Percentiles rank a stretch among this genome's conserved stretches.
Evolutionary conservation across 2,329 filamentous ascomycete genomes (phyloP).

Genomic region (Fusarium verrucosum): DNA sequence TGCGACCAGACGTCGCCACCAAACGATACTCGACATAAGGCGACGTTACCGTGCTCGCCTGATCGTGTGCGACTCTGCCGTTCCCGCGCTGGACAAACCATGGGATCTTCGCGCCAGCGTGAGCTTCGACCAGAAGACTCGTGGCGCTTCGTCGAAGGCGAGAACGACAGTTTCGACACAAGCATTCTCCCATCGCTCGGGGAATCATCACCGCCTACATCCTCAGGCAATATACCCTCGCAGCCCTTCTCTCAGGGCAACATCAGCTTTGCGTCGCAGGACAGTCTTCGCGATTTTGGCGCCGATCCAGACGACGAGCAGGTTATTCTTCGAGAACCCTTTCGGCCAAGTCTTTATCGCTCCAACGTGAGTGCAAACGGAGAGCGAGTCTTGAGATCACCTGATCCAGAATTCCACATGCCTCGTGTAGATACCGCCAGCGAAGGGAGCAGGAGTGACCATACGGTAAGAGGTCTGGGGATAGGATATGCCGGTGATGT

Average conservation of each 20-base stretch:
- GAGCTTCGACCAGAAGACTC: slow-evolving; percentile 58
- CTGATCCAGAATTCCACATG: slow-evolving; percentile 65
- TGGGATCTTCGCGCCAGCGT: slow-evolving; percentile 39
- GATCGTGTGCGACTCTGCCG: slow-evolving; percentile 13
- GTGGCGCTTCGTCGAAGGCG: slow-evolving; percentile 69
- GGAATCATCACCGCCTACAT: slow-evolving; percentile 51
- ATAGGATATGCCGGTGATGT: slow-evolving; percentile 32
- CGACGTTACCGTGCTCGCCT: slow-evolving; percentile 7
- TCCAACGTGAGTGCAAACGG: slow-evolving; percentile 44
- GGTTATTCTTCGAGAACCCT: slow-evolving; percentile 64
- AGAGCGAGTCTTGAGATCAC: slow-evolving; percentile 47
- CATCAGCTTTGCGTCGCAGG: slow-evolving; percentile 60
- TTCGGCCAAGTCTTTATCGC: slow-evolving; percentile 62
- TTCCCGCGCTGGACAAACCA: slow-evolving; percentile 19
- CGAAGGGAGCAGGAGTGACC: slow-evolving; percentile 48
- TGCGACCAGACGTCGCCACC: neutral
- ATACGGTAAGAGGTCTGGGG: slow-evolving; percentile 46
- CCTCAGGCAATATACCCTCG: slow-evolving; percentile 54
- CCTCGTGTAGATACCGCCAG: slow-evolving; percentile 57
- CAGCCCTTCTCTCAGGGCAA: slow-evolving; percentile 57
- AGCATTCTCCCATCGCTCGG: slow-evolving; percentile 58
- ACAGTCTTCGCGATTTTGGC: slow-evolving; percentile 65
- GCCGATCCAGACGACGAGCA: slow-evolving; percentile 64
- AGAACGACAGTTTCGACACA: slow-evolving; percentile 69
- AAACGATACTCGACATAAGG: neutral